Evolutionary conservation across 768 basidiomycete genomes (phyloP).

Genomic region (Kondoa subrosea): DNA sequence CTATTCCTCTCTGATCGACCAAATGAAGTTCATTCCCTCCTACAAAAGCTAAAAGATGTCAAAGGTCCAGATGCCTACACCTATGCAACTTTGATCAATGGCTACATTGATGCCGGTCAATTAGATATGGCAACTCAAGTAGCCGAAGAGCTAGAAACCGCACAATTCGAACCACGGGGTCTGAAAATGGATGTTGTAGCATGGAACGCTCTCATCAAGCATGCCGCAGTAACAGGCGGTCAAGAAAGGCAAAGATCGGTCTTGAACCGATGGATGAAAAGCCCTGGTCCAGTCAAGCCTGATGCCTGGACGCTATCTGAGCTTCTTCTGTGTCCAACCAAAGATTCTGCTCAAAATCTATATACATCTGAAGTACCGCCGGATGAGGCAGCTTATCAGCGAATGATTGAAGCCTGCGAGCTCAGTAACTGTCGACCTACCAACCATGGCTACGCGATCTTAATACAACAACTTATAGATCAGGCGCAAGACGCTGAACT

Average conservation of each 20-base stretch:
- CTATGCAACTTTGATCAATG: not conserved
- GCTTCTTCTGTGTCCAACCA: not conserved
- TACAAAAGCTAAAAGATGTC: slow-evolving; percentile 9
- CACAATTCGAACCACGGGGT: not conserved
- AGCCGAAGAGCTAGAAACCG: not conserved
- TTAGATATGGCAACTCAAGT: not conserved
- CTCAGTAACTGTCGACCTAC: not conserved
- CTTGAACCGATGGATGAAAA: not conserved
- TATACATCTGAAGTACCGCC: not conserved
- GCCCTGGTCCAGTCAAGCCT: not conserved
- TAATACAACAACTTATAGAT: not conserved
- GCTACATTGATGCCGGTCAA: not conserved
- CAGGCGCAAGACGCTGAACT: not conserved
- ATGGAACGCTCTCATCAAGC: slow-evolving; percentile 3
- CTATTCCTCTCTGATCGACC: slow-evolving; percentile 11
- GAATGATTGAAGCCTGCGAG: not conserved
- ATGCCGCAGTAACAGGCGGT: not conserved
- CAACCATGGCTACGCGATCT: not conserved
- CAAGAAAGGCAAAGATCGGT: not conserved
- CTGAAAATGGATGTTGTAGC: not conserved
- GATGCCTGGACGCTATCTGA: not conserved
- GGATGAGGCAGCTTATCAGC: not conserved
- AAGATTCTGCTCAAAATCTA: not conserved
- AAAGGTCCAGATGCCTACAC: not conserved
- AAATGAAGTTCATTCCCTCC: slow-evolving; percentile 1